Percentiles rank a stretch among this genome's conserved stretches.
Evolutionary conservation across 176 grass and related monocot genomes (phyloP).

Genomic region (Melocanna baccifera): DNA sequence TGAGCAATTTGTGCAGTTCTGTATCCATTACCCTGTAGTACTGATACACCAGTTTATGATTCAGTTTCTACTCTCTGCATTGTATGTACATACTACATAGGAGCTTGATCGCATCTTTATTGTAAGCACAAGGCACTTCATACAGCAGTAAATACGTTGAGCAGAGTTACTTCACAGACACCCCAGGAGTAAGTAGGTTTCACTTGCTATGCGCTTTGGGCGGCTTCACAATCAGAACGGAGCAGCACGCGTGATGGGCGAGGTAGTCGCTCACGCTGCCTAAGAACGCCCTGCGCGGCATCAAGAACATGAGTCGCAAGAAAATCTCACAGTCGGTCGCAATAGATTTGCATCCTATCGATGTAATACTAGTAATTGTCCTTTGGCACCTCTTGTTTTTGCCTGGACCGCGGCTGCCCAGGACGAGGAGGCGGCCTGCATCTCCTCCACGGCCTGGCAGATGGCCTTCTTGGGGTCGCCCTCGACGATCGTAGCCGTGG

Average conservation of each 20-base stretch:
- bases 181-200: neutral
- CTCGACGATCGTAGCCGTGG: constrained; percentile 48
- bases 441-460: constrained; percentile 52
- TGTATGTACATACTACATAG: too few species aligned
- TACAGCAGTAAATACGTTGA: neutral
- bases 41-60: too few species aligned
- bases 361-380: neutral
- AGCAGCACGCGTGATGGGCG: constrained; percentile 68
- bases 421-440: constrained; percentile 58
- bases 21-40: too few species aligned
- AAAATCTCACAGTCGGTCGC: neutral
- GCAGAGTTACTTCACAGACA: neutral
- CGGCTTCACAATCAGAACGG: constrained; percentile 57
- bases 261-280: constrained; percentile 88
- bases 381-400: constrained; percentile 63
- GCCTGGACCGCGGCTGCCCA: constrained; percentile 72
- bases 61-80: too few species aligned
- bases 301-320: neutral
- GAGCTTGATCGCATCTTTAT: too few species aligned
- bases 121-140: neutral
- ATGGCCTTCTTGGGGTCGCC: constrained; percentile 84
- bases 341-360: neutral
- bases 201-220: constrained; percentile 34
- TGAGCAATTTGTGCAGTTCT: too few species aligned
- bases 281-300: constrained; percentile 50